Conservation (phyloP, 2,329 filamentous ascomycete genomes). For the Magnaporthiopsis rhizophila region DNA sequence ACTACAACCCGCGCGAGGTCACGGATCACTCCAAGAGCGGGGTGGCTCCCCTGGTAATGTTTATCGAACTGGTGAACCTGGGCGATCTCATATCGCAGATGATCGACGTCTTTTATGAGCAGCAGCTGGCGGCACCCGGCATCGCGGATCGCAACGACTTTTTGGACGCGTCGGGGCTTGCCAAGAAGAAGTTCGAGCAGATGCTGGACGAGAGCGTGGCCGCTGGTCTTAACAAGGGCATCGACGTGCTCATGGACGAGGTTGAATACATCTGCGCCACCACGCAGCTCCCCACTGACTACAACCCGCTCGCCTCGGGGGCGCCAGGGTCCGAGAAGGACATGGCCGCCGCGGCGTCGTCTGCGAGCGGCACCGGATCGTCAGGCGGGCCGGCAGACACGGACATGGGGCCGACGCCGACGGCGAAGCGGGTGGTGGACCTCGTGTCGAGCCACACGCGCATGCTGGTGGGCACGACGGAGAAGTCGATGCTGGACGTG, state of each 20-base stretch:
- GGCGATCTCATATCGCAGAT: constrained; percentile 97
- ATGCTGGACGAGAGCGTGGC: constrained; percentile 97
- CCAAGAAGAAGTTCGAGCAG: constrained; percentile 98
- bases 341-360: constrained; percentile 11
- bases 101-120: constrained; percentile 97
- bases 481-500: constrained; percentile 96
- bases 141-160: constrained; percentile 93
- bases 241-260: constrained; percentile 97
- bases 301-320: constrained; percentile 57
- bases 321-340: constrained; percentile 8
- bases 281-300: constrained; percentile 78
- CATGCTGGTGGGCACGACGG: constrained; percentile 90
- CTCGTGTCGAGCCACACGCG: constrained; percentile 82
- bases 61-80: constrained; percentile 95
- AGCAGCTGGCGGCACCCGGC: constrained; percentile 76
- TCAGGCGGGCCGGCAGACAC: constrained; percentile 20
- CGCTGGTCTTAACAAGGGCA: constrained; percentile 91
- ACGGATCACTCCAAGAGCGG: constrained; percentile 55
- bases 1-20: constrained; percentile 83
- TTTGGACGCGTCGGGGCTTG: constrained; percentile 79
- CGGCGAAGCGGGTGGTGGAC: constrained; percentile 72
- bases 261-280: constrained; percentile 93
- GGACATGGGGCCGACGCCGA: constrained; percentile 67
- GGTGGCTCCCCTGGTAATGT: constrained; percentile 87
- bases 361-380: constrained; percentile 14